These are phyloP conservation scores for Leccinum subrobustum DNA, from an alignment of 1,284 basidiomycete species.

Conservation along the genomic window DNA sequence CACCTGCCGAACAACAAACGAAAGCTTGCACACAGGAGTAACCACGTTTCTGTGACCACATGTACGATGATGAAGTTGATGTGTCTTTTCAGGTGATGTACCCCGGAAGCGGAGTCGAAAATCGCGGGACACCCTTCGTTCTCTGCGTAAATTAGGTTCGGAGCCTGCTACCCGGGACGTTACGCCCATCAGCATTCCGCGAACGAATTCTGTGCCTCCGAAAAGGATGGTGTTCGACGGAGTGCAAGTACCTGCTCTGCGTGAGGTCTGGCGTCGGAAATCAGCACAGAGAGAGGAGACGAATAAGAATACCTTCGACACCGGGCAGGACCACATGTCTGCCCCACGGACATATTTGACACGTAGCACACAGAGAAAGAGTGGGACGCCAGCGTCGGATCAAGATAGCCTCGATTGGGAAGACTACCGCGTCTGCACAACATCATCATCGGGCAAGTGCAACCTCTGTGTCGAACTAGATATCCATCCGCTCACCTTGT, in stretches of 20 bases:
- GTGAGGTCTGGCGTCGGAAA: slow-evolving; percentile 12
- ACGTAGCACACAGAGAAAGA: not conserved
- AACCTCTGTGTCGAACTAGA: not conserved
- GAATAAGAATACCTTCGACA: not conserved
- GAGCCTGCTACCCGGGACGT: slow-evolving; percentile 28
- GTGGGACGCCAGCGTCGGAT: slow-evolving; percentile 3
- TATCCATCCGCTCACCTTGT: not conserved
- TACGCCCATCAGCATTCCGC: slow-evolving; percentile 17
- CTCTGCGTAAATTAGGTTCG: slow-evolving; percentile 20
- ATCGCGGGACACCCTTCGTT: slow-evolving; percentile 11
- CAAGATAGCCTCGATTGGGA: slow-evolving; percentile 38
- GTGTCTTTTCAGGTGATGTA: slow-evolving; percentile 10
- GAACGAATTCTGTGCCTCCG: slow-evolving; percentile 24
- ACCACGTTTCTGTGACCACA: not conserved
- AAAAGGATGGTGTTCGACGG: slow-evolving; percentile 28
- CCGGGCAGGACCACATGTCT: not conserved
- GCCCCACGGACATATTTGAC: not conserved
- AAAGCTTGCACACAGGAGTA: slow-evolving; percentile 13
- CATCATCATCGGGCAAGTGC: slow-evolving; percentile 29
- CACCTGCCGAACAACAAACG: slow-evolving; percentile 9
- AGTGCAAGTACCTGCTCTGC: slow-evolving; percentile 24
- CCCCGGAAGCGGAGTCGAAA: slow-evolving; percentile 22
- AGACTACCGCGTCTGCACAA: slow-evolving; percentile 16
- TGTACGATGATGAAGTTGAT: slow-evolving; percentile 6
- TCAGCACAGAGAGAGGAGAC: not conserved